These are phyloP conservation scores for Leptodermis oblonga DNA, from an alignment of 257 asterid species.

Conservation along the genomic window DNA sequence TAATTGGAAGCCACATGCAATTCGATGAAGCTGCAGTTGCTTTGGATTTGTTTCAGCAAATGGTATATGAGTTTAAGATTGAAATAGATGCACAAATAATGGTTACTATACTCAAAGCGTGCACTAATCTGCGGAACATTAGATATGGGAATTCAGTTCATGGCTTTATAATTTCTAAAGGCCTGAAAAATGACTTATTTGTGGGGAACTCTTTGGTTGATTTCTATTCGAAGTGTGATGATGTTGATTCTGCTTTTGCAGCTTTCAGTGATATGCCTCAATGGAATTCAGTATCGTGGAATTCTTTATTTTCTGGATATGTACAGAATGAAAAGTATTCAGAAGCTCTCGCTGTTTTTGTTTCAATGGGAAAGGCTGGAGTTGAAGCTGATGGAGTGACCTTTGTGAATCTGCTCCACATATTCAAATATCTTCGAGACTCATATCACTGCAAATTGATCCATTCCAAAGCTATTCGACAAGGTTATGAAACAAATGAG, in stretches of 20 bases:
- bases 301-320: conserved; percentile 68
- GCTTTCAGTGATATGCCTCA: conserved; percentile 53
- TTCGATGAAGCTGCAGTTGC: conserved; percentile 32
- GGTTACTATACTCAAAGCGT: conserved; percentile 70
- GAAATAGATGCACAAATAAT: conserved; percentile 62
- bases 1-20: conserved; percentile 55
- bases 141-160: conserved; percentile 56
- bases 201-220: conserved; percentile 69
- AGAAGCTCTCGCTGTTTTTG: conserved; percentile 52
- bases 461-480: conserved; percentile 51
- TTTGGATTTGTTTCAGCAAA: conserved; percentile 44
- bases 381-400: conserved; percentile 68
- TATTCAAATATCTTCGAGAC: conserved; percentile 48
- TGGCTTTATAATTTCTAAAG: conserved; percentile 47
- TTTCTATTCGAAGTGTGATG: conserved; percentile 75
- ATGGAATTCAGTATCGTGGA: conserved; percentile 73
- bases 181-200: conserved; percentile 59
- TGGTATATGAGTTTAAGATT: conserved; percentile 40
- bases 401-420: conserved; percentile 62
- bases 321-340: conserved; percentile 53
- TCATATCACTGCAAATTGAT: conserved; percentile 55
- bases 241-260: conserved; percentile 49
- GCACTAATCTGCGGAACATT: conserved; percentile 43
- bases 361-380: conserved; percentile 49
- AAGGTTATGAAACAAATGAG: conserved; percentile 54